Evolutionary conservation across 2,329 filamentous ascomycete genomes (phyloP), one percentile per base, ranked within the genome.

Genomic region (Ceratocystis eucalypticola): DNA sequence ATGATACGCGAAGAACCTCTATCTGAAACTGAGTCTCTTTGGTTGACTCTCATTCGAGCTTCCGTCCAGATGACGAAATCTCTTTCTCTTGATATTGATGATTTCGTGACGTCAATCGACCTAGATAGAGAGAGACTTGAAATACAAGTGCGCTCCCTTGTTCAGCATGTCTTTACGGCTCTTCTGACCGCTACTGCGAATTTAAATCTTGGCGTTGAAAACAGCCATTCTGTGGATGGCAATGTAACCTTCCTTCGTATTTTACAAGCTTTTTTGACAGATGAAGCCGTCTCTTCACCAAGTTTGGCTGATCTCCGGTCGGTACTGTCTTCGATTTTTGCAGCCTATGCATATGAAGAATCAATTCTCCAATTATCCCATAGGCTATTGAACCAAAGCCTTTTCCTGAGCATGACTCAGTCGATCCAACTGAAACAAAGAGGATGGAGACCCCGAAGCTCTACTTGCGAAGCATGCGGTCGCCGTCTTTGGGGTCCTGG

Each of bases 291-390:
- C 28, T 86, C 87, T 20, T 95, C 91, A 0, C 92, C 94, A 0
- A 95, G 89, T 12, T 80, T 99, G 1, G 87, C 90, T 1, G 91
- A 97, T 73, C 81, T 99, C 2, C 88, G 94, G 57, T 84, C 84
- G 5, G 92, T 97, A 0, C 82, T 99, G 1, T 80, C 85, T 0
- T 94, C 92, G 12, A 93, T 99, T 66, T 97, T 99, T 76, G 86
- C 93, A 0, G 93, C 94, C 0, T 99, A 99, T 74, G 88, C 91
- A 0, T 96, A 97, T 73, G 94, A 99, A 75, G 89, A 93, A 74
- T 92, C 89, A 0, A 89, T 99, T 17, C 81, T 99, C 22, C 81
- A 83, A 1, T 83, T 99, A 2, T 91, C 94, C 0, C 96, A 93
- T 73, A 83, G 88, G 3, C 85, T 99, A 66, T 80, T 99, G 0